Evolutionary conservation across 257 asterid species (phyloP).

Genomic region (Solanum sitiens): DNA sequence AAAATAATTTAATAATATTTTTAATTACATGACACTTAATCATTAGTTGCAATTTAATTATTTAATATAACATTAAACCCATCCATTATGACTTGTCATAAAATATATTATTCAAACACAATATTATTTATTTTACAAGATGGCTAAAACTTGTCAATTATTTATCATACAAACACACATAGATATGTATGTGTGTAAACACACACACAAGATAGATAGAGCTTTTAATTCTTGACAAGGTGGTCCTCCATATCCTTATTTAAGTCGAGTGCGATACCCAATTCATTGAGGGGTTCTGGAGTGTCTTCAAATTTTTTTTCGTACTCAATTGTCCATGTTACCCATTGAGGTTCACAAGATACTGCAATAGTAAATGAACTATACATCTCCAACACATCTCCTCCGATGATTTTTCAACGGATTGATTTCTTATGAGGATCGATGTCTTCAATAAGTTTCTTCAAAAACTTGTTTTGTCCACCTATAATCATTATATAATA

Average conservation of each 20-base stretch:
- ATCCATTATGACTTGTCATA: neutral
- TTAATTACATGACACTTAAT: no score
- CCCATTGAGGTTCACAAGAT: neutral
- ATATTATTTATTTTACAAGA: neutral
- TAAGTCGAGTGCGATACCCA: neutral
- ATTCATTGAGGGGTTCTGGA: neutral
- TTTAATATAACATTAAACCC: no score
- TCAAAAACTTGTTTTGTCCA: neutral
- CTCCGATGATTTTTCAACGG: neutral
- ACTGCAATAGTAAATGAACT: neutral
- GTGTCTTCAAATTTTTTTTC: neutral
- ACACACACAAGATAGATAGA: neutral
- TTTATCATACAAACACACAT: neutral
- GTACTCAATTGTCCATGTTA: neutral
- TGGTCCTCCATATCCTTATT: neutral
- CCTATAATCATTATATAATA: neutral
- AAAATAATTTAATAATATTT: no score
- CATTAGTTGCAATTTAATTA: no score
- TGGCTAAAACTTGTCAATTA: neutral
- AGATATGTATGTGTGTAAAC: neutral
- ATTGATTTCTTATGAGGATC: neutral
- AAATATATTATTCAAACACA: neutral
- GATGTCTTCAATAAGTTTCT: neutral
- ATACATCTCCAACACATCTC: neutral
- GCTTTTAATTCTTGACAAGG: neutral